phyloP scores from a whole-genome alignment of 345 rosid genomes.

The Nasturtium officinale region DNA sequence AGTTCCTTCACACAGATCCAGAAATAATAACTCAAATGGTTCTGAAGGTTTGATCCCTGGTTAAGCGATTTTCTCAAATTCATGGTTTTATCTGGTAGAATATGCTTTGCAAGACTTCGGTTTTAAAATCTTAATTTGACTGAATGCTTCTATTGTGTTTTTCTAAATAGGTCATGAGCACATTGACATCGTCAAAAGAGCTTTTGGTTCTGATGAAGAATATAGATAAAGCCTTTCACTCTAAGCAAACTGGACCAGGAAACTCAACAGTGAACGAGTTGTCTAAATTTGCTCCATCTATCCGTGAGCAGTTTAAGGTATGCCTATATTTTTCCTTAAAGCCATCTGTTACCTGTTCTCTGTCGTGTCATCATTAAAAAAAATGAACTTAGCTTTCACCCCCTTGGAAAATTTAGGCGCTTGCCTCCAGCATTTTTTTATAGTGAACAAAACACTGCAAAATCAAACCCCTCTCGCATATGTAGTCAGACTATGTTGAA shows the following conservation, averaged over 20 bases:
- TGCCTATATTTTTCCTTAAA: constrained; percentile 6
- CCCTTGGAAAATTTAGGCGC: background rate
- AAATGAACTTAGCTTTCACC: background rate
- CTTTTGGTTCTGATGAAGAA: constrained; percentile 67
- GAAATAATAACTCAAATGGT: constrained; percentile 81
- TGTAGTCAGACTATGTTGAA: background rate
- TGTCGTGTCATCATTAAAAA: background rate
- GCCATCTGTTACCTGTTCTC: constrained; percentile 2
- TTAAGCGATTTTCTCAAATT: constrained; percentile 10
- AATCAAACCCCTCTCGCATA: constrained; percentile 20
- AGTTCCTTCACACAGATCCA: constrained; percentile 89
- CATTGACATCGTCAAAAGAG: constrained; percentile 78
- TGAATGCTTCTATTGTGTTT: constrained; percentile 29
- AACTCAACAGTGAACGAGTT: constrained; percentile 52
- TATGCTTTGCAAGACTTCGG: constrained; percentile 22
- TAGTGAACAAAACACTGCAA: constrained; percentile 2
- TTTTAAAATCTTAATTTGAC: constrained; percentile 5
- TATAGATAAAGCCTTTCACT: constrained; percentile 65
- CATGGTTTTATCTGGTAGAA: background rate
- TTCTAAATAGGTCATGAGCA: constrained; percentile 57
- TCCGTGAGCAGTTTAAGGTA: constrained; percentile 84
- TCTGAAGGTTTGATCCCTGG: constrained; percentile 64
- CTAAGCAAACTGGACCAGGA: constrained; percentile 57
- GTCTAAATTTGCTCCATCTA: constrained; percentile 62
- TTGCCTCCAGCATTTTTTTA: constrained; percentile 6